Evolutionary conservation across 2,329 filamentous ascomycete genomes (phyloP).

Genomic region (Pleurostoma richardsiae): DNA sequence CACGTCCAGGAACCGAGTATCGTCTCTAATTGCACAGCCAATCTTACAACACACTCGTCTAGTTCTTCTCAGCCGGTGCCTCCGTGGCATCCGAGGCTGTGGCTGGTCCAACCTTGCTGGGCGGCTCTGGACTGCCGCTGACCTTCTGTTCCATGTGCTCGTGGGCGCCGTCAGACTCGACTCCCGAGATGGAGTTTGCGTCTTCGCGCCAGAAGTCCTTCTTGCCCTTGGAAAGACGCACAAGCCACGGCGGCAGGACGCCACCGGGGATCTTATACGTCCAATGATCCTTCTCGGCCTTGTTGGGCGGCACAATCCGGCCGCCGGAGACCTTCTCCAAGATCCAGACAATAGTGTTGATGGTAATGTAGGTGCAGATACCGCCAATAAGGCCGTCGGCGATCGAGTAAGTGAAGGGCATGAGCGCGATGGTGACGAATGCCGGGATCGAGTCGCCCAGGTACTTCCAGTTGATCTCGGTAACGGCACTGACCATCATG

Average conservation of each 20-base stretch:
- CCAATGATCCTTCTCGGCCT: conserved; percentile 74
- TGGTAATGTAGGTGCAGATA: conserved; percentile 68
- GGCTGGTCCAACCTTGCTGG: not conserved
- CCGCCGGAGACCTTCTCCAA: conserved; percentile 63
- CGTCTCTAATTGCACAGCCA: too few relatives aligned
- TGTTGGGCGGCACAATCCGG: conserved; percentile 68
- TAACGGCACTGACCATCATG: conserved; percentile 75
- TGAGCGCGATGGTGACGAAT: conserved; percentile 76
- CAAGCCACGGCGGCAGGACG: conserved; percentile 69
- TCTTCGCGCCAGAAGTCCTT: conserved; percentile 65
- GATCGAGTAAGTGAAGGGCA: conserved; percentile 89
- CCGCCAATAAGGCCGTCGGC: conserved; percentile 81
- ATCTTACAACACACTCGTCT: too few relatives aligned
- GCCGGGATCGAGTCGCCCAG: conserved; percentile 79
- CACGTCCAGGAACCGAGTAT: too few relatives aligned
- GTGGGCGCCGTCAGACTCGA: not conserved
- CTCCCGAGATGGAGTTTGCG: conserved; percentile 1
- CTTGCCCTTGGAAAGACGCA: conserved; percentile 59
- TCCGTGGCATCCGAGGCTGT: not conserved
- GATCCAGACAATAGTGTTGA: conserved; percentile 68
- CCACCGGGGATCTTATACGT: conserved; percentile 73
- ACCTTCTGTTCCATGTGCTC: not conserved
- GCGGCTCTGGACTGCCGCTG: not conserved
- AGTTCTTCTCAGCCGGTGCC: not conserved
- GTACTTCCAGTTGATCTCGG: conserved; percentile 86